Conservation (phyloP, 2,329 filamentous ascomycete genomes). For the Pseudogymnoascus sp. region DNA sequence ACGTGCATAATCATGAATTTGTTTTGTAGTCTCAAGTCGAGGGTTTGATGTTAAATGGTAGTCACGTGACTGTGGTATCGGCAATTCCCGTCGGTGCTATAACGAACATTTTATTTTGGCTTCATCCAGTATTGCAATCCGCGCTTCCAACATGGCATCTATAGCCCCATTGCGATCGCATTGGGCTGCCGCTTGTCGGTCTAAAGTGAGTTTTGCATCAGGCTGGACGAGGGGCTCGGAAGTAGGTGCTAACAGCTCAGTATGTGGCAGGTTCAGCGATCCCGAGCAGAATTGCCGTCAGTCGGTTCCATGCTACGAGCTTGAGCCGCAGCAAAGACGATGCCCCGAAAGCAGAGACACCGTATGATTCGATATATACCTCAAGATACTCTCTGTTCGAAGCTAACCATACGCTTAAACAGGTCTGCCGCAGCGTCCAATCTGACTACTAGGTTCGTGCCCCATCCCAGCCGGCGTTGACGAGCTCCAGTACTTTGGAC, state of each 20-base stretch:
- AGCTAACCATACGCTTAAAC: background rate
- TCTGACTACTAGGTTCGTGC: background rate
- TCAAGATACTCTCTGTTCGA: background rate
- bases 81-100: background rate
- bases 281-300: slow-evolving; percentile 56
- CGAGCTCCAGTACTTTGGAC: background rate
- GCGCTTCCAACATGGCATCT: slow-evolving; percentile 9
- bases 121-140: background rate
- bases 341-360: background rate
- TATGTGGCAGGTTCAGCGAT: slow-evolving; percentile 1
- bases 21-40: background rate
- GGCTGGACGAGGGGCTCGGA: background rate
- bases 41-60: background rate
- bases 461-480: background rate
- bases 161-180: slow-evolving; percentile 6
- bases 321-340: background rate
- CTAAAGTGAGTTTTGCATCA: background rate
- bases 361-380: background rate
- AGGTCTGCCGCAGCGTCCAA: background rate
- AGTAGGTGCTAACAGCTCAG: slow-evolving; percentile 1
- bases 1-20: background rate
- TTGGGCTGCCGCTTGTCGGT: slow-evolving; percentile 1
- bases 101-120: slow-evolving; percentile 10
- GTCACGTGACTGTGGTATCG: background rate
- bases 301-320: slow-evolving; percentile 1